Evolutionary conservation across 2,329 filamentous ascomycete species (phyloP).

Genomic region (Thielaviopsis ethacetica): DNA sequence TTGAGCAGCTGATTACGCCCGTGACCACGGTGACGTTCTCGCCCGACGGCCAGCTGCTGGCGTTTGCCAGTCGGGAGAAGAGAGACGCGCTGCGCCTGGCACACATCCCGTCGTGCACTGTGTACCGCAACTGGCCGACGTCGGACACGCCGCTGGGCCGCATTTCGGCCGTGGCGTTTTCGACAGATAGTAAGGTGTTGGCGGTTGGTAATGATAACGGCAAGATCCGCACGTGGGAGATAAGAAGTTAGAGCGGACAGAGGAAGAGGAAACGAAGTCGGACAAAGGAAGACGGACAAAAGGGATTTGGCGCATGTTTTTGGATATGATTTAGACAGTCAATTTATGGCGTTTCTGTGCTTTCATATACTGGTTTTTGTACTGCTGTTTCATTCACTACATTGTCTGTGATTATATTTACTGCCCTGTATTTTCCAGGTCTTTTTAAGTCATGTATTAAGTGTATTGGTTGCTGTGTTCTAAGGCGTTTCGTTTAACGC

Average conservation of each 20-base stretch:
- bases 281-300: background rate
- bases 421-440: too few species aligned
- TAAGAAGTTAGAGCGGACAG: constrained; percentile 41
- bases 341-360: constrained; percentile 7
- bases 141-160: constrained; percentile 73
- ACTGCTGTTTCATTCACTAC: too few species aligned
- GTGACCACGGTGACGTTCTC: constrained; percentile 68
- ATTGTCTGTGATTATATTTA: too few species aligned
- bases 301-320: background rate
- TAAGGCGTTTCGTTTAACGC: too few species aligned
- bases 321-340: constrained; percentile 11
- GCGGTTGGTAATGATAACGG: constrained; percentile 81
- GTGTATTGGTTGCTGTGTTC: too few species aligned
- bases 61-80: constrained; percentile 74
- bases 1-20: constrained; percentile 80
- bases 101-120: constrained; percentile 80
- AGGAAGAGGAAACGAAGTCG: constrained; percentile 4
- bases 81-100: constrained; percentile 75
- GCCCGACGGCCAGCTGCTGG: constrained; percentile 76
- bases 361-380: background rate
- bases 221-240: constrained; percentile 83
- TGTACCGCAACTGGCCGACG: constrained; percentile 96
- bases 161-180: constrained; percentile 59
- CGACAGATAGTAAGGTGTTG: constrained; percentile 48
- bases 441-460: too few species aligned